Conservation (phyloP, 1,284 basidiomycete genomes). For the Thelephora terrestris region DNA sequence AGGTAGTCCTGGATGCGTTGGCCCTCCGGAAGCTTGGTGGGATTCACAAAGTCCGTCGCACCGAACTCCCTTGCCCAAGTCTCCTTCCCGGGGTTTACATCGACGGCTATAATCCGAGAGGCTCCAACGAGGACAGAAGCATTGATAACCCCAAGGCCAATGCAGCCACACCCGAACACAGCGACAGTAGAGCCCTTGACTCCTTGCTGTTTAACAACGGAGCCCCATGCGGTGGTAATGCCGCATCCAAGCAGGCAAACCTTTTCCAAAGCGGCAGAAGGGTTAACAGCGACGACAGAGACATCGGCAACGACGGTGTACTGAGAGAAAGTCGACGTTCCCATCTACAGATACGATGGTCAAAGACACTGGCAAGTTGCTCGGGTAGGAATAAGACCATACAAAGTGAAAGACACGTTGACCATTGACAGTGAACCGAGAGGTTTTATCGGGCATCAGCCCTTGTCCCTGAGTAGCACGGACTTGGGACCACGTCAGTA, state of each 20-base stretch:
- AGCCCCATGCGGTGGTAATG: slow-evolving; percentile 95
- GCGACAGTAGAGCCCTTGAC: slow-evolving; percentile 80
- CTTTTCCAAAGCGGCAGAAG: slow-evolving; percentile 84
- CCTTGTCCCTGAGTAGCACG: slow-evolving; percentile 94
- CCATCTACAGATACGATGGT: slow-evolving; percentile 62
- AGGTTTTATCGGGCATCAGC: slow-evolving; percentile 90
- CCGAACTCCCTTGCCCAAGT: slow-evolving; percentile 91
- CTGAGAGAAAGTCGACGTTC: slow-evolving; percentile 95
- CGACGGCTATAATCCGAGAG: slow-evolving; percentile 85
- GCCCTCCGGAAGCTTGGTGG: slow-evolving; percentile 64
- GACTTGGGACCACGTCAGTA: slow-evolving; percentile 35
- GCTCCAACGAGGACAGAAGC: slow-evolving; percentile 76
- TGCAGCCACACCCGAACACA: slow-evolving; percentile 93
- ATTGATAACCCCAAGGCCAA: slow-evolving; percentile 86
- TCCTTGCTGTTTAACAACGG: slow-evolving; percentile 73
- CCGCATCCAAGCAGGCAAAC: slow-evolving; percentile 93
- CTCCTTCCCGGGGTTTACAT: slow-evolving; percentile 83
- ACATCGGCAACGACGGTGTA: slow-evolving; percentile 98
- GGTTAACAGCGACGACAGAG: slow-evolving; percentile 87
- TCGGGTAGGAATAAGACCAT: slow-evolving; percentile 21
- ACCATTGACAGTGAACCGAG: slow-evolving; percentile 87
- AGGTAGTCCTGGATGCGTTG: slow-evolving; percentile 84
- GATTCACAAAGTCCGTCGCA: slow-evolving; percentile 95
- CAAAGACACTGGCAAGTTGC: neutral
- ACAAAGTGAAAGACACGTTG: slow-evolving; percentile 89